phyloP scores from a whole-genome alignment of 1,284 basidiomycete species.

The Neonothopanus nambi region DNA sequence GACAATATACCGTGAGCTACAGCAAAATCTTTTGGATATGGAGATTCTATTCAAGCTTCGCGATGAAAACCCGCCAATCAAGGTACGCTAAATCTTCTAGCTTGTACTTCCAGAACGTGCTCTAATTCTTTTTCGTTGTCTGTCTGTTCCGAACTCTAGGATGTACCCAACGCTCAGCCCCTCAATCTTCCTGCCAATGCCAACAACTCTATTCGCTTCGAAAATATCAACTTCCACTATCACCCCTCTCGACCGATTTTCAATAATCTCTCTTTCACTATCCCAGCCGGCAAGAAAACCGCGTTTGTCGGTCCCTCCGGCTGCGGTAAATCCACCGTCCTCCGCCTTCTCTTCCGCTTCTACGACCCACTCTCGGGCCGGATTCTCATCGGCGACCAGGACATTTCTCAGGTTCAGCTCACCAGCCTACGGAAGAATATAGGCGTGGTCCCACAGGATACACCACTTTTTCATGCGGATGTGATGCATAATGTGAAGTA shows the following conservation, averaged over 20 bases:
- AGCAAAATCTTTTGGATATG: constrained; percentile 97
- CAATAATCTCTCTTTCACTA: constrained; percentile 83
- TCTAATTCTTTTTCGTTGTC: background rate
- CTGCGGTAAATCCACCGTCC: constrained; percentile 97
- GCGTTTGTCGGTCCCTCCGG: constrained; percentile 97
- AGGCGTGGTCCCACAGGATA: constrained; percentile 97
- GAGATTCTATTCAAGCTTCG: constrained; percentile 93
- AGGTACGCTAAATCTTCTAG: constrained; percentile 39
- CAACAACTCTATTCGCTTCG: constrained; percentile 90
- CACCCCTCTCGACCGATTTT: constrained; percentile 92
- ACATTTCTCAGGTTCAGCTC: constrained; percentile 76
- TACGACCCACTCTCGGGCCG: constrained; percentile 83
- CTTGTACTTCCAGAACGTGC: background rate
- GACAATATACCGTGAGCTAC: constrained; percentile 94
- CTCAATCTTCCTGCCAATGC: constrained; percentile 49
- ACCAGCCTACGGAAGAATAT: constrained; percentile 75
- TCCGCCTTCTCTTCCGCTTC: constrained; percentile 93
- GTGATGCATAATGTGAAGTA: constrained; percentile 96
- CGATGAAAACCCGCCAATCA: constrained; percentile 75
- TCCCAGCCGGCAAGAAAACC: constrained; percentile 94
- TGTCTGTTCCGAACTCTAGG: no score
- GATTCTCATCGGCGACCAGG: constrained; percentile 88
- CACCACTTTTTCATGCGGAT: constrained; percentile 94
- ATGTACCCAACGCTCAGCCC: constrained; percentile 68
- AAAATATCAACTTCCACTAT: constrained; percentile 92